Conservation (phyloP, 352 stramenopile genomes). For the Pythium periplocum region DNA sequence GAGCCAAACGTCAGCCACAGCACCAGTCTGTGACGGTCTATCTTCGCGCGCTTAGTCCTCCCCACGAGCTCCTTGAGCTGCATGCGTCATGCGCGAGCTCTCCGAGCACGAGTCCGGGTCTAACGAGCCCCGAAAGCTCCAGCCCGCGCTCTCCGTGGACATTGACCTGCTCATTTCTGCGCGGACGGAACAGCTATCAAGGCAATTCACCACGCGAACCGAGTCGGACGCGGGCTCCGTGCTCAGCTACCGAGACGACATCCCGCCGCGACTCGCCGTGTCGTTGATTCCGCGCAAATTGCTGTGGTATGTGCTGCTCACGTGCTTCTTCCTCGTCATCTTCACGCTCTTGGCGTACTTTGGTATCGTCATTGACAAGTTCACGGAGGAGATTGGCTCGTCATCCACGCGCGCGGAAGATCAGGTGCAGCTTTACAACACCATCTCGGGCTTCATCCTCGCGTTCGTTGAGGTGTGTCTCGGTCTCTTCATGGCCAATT, state of each 20-base stretch:
- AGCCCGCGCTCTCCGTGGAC: neutral
- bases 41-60: constrained; percentile 1
- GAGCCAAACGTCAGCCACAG: neutral
- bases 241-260: neutral
- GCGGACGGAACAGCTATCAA: neutral
- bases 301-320: neutral
- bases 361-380: constrained; percentile 28
- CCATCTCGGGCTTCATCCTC: constrained; percentile 30
- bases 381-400: constrained; percentile 26
- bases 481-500: constrained; percentile 27
- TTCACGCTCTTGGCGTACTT: constrained; percentile 13
- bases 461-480: constrained; percentile 20
- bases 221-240: neutral
- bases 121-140: neutral
- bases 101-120: neutral
- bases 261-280: constrained; percentile 1
- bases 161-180: neutral
- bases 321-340: neutral
- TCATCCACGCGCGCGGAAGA: constrained; percentile 24
- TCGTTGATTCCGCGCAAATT: neutral
- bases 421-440: constrained; percentile 28
- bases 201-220: neutral
- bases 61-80: constrained; percentile 1
- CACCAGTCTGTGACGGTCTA: neutral
- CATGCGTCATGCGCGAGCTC: neutral